Evolutionary conservation across 1,284 basidiomycete genomes (phyloP).

Genomic region (Cystobasidium pallidum): DNA sequence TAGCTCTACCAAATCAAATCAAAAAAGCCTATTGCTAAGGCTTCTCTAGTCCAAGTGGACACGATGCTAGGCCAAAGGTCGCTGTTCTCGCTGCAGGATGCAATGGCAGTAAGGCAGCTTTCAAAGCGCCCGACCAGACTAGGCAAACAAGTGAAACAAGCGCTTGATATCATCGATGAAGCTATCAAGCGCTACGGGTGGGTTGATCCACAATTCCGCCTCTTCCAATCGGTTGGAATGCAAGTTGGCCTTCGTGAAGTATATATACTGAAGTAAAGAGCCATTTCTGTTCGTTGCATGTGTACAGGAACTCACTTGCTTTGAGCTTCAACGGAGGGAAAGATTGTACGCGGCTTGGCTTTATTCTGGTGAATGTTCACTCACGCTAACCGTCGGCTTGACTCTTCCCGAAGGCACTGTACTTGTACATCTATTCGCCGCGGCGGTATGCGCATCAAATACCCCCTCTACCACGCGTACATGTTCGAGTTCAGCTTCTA

Average conservation of each 20-base stretch:
- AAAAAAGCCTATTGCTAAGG: background rate
- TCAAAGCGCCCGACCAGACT: constrained; percentile 54
- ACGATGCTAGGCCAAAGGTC: constrained; percentile 20
- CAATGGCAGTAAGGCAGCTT: constrained; percentile 45
- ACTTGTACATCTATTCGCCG: constrained; percentile 84
- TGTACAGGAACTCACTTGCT: constrained; percentile 63
- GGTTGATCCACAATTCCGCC: background rate
- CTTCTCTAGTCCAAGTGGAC: background rate
- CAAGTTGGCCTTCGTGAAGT: background rate
- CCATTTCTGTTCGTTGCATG: background rate
- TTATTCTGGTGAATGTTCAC: background rate
- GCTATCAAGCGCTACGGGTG: constrained; percentile 76
- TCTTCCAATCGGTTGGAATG: background rate
- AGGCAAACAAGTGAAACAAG: constrained; percentile 69
- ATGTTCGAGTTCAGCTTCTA: too few relatives aligned
- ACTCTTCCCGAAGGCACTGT: constrained; percentile 74
- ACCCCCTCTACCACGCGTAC: too few relatives aligned
- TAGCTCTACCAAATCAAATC: too few relatives aligned
- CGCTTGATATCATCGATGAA: constrained; percentile 74
- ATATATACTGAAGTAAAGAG: constrained; percentile 33
- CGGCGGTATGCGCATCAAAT: constrained; percentile 54
- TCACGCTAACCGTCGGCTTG: background rate
- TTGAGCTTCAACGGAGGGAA: constrained; percentile 98
- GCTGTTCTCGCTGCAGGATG: constrained; percentile 46
- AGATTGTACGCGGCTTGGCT: constrained; percentile 80